Evolutionary conservation across 345 rosid genomes (phyloP), one percentile per base, ranked within the genome.

Genomic region (Camelina hispida): DNA sequence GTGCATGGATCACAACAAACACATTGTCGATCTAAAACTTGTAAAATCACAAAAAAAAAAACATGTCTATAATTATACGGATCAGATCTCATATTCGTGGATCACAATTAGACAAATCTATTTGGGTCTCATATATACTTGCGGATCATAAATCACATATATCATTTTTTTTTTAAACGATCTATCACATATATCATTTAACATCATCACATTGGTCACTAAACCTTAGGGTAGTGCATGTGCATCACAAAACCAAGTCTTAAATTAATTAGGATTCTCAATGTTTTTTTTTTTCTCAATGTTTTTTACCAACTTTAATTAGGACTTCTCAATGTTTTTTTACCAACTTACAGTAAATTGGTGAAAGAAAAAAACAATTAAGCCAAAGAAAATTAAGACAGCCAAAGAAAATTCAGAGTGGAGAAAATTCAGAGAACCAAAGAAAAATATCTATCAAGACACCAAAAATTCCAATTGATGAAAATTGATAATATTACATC

Each of bases 341-440:
- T 25, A 54, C 59, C 59, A 56, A 18, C 25, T 54, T 53, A 13
- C 14, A 13, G 9, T 32, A 32, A 25, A n/a, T 30, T 28, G 25
- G 44, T 12, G 53, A 5, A 63, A 63, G 10, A 3, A 51, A 48
- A 46, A 17, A 17, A 5, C 18, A 12, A 18, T 28, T 1, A 64
- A 9, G 46, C 6, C 59, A 52, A 67, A 66, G 11, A 67, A 20
- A 57, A 67, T 14, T 53, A 20, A 57, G 9, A 17, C 7, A 50
- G 5, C 22, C 15, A 17, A 20, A 52, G 15, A 37, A 37, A 22
- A 53, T 37, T 53, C 58, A 53, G n/a, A 12, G n/a, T 10, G 32
- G 9, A 52, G 15, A 37, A 37, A 22, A 53, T 37, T 53, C 58
- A 53, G n/a, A 23, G n/a, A 20, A 3, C 35, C 60, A 7, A 25